These are phyloP conservation scores for Jacaranda copaia DNA, from an alignment of 257 asterid genomes.

Conservation along the genomic window DNA sequence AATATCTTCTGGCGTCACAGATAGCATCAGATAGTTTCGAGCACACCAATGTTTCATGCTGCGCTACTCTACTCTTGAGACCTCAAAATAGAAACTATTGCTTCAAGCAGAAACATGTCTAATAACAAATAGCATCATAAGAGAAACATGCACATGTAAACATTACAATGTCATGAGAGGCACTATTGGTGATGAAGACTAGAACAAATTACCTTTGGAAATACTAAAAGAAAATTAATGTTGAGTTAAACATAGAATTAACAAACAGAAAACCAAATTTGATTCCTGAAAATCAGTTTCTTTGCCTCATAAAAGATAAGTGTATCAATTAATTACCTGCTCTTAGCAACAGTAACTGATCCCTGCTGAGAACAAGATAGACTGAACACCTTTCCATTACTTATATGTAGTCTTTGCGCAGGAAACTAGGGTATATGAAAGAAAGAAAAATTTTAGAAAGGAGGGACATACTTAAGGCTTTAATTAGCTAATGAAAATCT, in stretches of 20 bases:
- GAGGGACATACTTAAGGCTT: neutral
- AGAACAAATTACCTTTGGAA: no score
- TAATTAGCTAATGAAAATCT: neutral
- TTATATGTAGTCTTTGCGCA: neutral
- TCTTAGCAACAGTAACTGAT: neutral
- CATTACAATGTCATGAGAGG: neutral
- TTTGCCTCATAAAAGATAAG: neutral
- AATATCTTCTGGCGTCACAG: neutral
- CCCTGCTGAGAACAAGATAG: neutral
- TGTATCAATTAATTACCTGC: neutral
- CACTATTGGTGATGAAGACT: neutral
- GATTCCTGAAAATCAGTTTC: neutral
- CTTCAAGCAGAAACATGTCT: neutral
- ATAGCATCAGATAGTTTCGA: neutral
- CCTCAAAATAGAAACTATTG: neutral
- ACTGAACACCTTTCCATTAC: neutral
- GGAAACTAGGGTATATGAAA: neutral
- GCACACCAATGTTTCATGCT: constrained; percentile 4
- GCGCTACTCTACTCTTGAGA: neutral
- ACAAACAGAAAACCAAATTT: neutral
- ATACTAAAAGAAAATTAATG: no score
- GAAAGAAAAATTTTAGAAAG: neutral
- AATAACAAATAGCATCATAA: neutral
- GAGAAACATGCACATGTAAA: constrained; percentile 3
- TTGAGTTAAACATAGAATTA: no score